phyloP scores from a whole-genome alignment of 352 stramenopile genomes.

The Globisporangium recalcitrans region DNA sequence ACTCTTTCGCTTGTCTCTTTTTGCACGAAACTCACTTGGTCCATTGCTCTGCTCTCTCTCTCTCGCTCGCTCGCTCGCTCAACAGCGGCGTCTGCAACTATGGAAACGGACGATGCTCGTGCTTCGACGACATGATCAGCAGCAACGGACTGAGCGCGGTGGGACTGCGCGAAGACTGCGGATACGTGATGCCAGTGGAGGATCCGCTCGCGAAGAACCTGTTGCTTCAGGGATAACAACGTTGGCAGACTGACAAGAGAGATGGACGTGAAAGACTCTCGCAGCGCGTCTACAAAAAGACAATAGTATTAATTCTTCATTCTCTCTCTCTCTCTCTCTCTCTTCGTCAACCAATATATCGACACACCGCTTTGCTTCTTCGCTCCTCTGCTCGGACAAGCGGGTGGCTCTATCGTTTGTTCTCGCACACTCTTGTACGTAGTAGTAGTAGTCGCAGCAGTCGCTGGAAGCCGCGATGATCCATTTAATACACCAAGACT shows the following conservation, averaged over 20 bases:
- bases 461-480: constrained; percentile 1
- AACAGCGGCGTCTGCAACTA: constrained; percentile 58
- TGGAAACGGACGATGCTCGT: constrained; percentile 39
- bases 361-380: constrained; percentile 2
- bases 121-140: constrained; percentile 68
- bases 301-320: constrained; percentile 10
- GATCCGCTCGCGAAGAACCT: constrained; percentile 33
- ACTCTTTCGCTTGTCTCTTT: background rate
- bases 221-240: constrained; percentile 16
- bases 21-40: background rate
- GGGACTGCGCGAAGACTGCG: constrained; percentile 60
- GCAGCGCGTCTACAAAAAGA: constrained; percentile 4
- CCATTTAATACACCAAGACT: constrained; percentile 13
- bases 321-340: background rate
- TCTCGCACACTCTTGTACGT: constrained; percentile 1
- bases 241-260: background rate
- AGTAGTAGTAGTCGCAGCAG: no score
- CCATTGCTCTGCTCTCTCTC: background rate
- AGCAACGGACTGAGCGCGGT: constrained; percentile 46
- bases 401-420: constrained; percentile 1
- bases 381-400: background rate
- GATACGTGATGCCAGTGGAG: constrained; percentile 37
- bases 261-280: background rate
- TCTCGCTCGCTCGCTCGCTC: background rate
- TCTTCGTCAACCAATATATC: constrained; percentile 5